Evolutionary conservation across 805 yeast species (phyloP).

Genomic region (Barnettozyma salicaria): DNA sequence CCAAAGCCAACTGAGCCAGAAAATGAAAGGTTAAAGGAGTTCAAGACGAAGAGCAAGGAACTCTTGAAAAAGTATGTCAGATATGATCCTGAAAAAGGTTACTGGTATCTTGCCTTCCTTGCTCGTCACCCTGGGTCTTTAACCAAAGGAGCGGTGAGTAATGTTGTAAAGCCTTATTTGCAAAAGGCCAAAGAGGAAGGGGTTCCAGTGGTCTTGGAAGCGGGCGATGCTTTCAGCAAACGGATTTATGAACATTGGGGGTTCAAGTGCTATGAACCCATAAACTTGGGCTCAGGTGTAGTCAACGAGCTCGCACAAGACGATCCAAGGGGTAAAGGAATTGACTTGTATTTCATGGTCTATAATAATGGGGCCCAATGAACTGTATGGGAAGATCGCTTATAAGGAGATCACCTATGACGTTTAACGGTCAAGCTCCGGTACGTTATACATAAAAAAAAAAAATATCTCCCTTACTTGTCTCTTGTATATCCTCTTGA

Average conservation of each 20-base stretch:
- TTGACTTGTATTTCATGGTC: constrained; percentile 16
- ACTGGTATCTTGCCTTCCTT: constrained; percentile 16
- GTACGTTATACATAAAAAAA: too few relatives aligned
- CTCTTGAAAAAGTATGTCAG: constrained; percentile 4
- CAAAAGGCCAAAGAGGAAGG: constrained; percentile 14
- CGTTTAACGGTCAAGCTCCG: too few relatives aligned
- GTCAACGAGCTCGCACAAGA: constrained; percentile 11
- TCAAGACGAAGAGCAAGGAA: not conserved
- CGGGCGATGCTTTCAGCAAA: constrained; percentile 17
- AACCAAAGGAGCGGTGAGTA: constrained; percentile 15
- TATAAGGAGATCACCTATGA: too few relatives aligned
- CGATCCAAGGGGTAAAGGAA: constrained; percentile 13
- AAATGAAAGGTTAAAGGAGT: constrained; percentile 8
- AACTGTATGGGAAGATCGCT: too few relatives aligned
- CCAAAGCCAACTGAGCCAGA: not conserved
- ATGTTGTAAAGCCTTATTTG: constrained; percentile 19
- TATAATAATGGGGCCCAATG: constrained; percentile 9
- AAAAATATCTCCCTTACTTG: too few relatives aligned
- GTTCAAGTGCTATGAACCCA: constrained; percentile 12
- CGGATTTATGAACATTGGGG: constrained; percentile 19
- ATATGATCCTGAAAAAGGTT: constrained; percentile 10
- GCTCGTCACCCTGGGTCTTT: constrained; percentile 12
- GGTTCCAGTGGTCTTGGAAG: constrained; percentile 16
- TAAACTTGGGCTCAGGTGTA: constrained; percentile 11
- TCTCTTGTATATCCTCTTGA: too few relatives aligned